These are phyloP conservation scores for Polychytrium aggregatum DNA, from an alignment of 192 early-diverging fungal genomes.

Conservation along the genomic window DNA sequence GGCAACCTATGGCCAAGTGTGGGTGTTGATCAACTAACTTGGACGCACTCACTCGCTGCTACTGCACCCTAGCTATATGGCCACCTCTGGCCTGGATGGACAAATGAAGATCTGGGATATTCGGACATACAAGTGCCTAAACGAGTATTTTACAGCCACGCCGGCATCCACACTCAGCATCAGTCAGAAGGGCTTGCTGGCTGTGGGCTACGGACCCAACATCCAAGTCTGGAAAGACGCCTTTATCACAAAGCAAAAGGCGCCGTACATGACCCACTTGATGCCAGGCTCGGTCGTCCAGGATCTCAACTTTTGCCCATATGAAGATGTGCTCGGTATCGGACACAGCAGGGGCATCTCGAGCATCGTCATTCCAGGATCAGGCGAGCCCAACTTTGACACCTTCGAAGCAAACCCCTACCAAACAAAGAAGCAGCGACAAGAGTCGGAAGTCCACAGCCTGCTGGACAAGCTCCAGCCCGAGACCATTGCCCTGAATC, in stretches of 20 bases:
- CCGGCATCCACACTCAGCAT: conserved; percentile 73
- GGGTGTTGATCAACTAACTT: too few relatives aligned
- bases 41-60: too few relatives aligned
- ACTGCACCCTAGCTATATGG: conserved; percentile 89
- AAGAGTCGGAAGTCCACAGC: conserved; percentile 75
- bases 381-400: conserved; percentile 98
- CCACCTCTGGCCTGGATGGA: conserved; percentile 82
- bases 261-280: conserved; percentile 82
- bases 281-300: conserved; percentile 39
- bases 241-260: conserved; percentile 54
- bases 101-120: conserved; percentile 91
- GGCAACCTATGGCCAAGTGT: too few relatives aligned
- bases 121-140: conserved; percentile 64
- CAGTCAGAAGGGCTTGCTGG: conserved; percentile 74
- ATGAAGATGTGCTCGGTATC: conserved; percentile 86
- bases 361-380: conserved; percentile 72
- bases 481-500: conserved; percentile 83
- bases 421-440: conserved; percentile 79
- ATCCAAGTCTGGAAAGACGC: conserved; percentile 83
- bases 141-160: conserved; percentile 66
- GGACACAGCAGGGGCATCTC: conserved; percentile 70
- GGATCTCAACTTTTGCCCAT: conserved; percentile 73
- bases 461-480: conserved; percentile 90
- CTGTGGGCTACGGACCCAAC: conserved; percentile 69
- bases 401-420: conserved; percentile 82